These are phyloP conservation scores for Dalbergia oliveri DNA, from an alignment of 306 rosid species.

Conservation along the genomic window DNA sequence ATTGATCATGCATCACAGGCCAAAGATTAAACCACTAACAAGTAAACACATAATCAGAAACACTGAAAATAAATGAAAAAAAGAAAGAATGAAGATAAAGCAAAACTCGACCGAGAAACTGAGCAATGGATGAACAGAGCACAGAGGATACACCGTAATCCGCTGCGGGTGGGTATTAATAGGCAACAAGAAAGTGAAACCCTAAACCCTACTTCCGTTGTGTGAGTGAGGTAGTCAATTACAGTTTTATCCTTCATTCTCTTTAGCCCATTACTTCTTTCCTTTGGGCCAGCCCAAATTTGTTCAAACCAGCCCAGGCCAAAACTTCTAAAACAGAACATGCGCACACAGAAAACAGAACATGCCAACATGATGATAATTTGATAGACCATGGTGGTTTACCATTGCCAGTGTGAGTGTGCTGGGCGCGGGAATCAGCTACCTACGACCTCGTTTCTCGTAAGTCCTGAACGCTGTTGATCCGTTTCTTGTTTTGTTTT, in stretches of 20 bases:
- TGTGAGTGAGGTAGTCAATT: not conserved
- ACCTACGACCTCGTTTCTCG: not conserved
- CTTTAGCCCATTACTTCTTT: not conserved
- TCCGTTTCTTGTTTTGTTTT: not conserved
- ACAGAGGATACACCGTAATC: not conserved
- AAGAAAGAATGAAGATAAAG: not conserved
- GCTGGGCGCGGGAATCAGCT: conserved; percentile 2
- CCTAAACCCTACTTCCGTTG: conserved; percentile 13
- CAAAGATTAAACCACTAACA: not conserved
- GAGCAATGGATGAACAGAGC: not conserved
- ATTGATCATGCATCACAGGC: conserved; percentile 61
- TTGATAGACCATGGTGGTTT: not conserved
- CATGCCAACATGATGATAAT: not conserved
- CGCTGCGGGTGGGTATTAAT: conserved; percentile 40
- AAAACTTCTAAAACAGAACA: not conserved
- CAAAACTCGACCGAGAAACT: not conserved
- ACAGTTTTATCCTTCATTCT: not conserved
- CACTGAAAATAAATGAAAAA: too few species aligned
- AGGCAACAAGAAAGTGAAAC: not conserved
- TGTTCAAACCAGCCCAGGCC: not conserved
- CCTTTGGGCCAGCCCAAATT: not conserved
- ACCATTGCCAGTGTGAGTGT: not conserved
- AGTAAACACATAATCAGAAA: not conserved
- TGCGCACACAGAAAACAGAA: too few species aligned
- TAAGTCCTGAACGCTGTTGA: conserved; percentile 3